Evolutionary conservation across 257 asterid genomes (phyloP).

Genomic region (Linaria vulgaris): DNA sequence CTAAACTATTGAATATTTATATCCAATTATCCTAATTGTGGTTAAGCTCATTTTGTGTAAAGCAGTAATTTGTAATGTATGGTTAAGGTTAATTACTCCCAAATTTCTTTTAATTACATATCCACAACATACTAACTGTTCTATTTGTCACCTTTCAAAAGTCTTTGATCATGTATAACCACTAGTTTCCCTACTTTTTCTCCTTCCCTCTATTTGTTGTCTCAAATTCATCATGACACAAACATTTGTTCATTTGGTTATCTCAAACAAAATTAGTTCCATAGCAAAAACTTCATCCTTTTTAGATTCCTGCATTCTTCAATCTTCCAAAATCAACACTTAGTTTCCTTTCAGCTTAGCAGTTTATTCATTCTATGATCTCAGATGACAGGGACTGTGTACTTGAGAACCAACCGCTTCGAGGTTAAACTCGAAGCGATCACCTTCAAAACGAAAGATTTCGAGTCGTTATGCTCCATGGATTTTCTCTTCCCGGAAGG

Average conservation of each 20-base stretch:
- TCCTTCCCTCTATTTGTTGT: slow-evolving; percentile 19
- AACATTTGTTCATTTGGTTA: slow-evolving; percentile 21
- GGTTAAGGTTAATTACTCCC: too few species aligned
- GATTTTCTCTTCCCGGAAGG: slow-evolving; percentile 82
- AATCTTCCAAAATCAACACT: slow-evolving; percentile 3
- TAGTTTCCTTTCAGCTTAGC: not conserved
- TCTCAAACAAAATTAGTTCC: slow-evolving; percentile 21
- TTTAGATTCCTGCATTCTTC: not conserved
- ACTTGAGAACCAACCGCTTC: slow-evolving; percentile 62
- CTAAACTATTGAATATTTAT: too few species aligned
- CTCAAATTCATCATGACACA: slow-evolving; percentile 25
- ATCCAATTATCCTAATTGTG: too few species aligned
- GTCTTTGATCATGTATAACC: slow-evolving; percentile 3
- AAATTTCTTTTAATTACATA: too few species aligned
- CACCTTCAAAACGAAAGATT: slow-evolving; percentile 68
- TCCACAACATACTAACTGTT: too few species aligned
- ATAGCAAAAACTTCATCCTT: not conserved
- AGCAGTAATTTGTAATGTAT: too few species aligned
- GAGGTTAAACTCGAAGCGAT: slow-evolving; percentile 91
- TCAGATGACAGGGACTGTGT: slow-evolving; percentile 69
- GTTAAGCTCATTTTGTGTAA: too few species aligned
- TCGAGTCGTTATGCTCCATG: slow-evolving; percentile 58
- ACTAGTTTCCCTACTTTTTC: slow-evolving; percentile 22
- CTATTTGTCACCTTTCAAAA: slow-evolving; percentile 4
- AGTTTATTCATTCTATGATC: not conserved